These are phyloP conservation scores for Ogataea chonburiensis DNA, from an alignment of 805 yeast genomes.

Conservation along the genomic window DNA sequence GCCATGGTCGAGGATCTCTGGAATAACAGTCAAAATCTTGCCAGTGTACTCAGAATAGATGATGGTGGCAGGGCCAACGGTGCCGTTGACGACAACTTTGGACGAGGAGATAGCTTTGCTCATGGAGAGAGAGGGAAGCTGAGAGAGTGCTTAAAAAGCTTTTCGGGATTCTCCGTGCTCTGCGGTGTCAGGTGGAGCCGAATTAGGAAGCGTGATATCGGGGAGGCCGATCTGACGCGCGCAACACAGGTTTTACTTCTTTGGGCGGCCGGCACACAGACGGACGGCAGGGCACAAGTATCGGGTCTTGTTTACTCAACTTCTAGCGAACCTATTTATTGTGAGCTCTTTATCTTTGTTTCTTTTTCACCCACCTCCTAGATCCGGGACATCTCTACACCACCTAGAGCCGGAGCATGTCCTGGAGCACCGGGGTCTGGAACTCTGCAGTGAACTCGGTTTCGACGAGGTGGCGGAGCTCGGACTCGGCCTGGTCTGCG, in stretches of 20 bases:
- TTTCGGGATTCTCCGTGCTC: slow-evolving; percentile 8
- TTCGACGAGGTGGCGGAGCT: slow-evolving; percentile 38
- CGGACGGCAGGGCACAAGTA: too few relatives aligned
- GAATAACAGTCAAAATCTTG: slow-evolving; percentile 55
- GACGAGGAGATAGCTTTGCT: slow-evolving; percentile 63
- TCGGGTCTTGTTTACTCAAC: too few relatives aligned
- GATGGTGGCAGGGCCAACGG: slow-evolving; percentile 58
- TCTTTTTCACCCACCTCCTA: slow-evolving; percentile 6
- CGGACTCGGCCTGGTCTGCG: slow-evolving; percentile 39
- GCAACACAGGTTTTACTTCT: too few relatives aligned
- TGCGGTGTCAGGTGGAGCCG: slow-evolving; percentile 7
- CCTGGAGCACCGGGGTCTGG: slow-evolving; percentile 22
- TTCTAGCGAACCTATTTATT: too few relatives aligned
- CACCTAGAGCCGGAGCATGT: slow-evolving; percentile 23
- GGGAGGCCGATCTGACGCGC: slow-evolving; percentile 1
- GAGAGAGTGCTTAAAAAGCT: slow-evolving; percentile 1
- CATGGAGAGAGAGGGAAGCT: slow-evolving; percentile 34
- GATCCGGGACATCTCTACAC: slow-evolving; percentile 8
- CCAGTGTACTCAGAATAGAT: slow-evolving; percentile 58
- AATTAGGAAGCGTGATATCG: slow-evolving; percentile 8
- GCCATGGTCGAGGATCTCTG: slow-evolving; percentile 35
- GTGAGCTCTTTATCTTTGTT: slow-evolving; percentile 13
- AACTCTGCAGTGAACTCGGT: slow-evolving; percentile 23
- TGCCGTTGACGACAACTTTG: slow-evolving; percentile 50
- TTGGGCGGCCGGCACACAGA: too few relatives aligned